Evolutionary conservation across 2,329 filamentous ascomycete genomes (phyloP).

Genomic region (Ophiognomonia clavigignenti-juglandacearum): DNA sequence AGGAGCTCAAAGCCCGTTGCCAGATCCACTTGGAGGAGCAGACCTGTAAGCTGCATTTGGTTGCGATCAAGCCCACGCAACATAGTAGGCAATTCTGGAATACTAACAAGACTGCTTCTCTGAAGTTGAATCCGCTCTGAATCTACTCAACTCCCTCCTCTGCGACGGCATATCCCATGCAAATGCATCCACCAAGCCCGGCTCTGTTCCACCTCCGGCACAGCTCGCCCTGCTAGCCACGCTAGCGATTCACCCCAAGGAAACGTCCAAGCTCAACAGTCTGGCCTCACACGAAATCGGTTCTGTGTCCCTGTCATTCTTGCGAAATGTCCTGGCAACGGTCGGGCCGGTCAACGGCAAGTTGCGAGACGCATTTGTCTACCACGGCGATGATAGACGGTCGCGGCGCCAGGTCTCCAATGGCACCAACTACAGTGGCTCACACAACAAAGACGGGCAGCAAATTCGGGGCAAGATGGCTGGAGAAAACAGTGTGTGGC

Average conservation of each 20-base stretch:
- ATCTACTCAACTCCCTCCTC: constrained; percentile 61
- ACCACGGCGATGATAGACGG: constrained; percentile 35
- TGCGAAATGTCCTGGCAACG: constrained; percentile 60
- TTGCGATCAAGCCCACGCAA: no score
- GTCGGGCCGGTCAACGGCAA: constrained; percentile 67
- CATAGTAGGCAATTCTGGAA: no score
- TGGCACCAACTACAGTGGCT: neutral
- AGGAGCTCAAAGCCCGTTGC: constrained; percentile 60
- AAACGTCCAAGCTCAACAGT: constrained; percentile 68
- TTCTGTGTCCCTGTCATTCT: constrained; percentile 62
- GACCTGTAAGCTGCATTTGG: constrained; percentile 33
- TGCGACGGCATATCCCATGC: constrained; percentile 40
- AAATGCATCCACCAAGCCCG: constrained; percentile 31
- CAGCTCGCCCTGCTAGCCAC: constrained; percentile 76
- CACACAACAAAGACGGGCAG: constrained; percentile 43
- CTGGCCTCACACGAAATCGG: constrained; percentile 58
- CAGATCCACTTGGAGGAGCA: constrained; percentile 72
- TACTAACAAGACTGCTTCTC: neutral
- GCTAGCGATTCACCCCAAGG: constrained; percentile 72
- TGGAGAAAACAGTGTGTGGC: constrained; percentile 64
- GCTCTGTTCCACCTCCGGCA: constrained; percentile 62
- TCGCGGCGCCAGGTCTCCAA: constrained; percentile 28
- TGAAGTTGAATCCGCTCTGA: constrained; percentile 52
- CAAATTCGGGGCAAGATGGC: constrained; percentile 56
- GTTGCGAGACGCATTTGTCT: constrained; percentile 68